Evolutionary conservation across 1,139 yeast genomes (phyloP), one percentile per base, ranked within the genome.

Genomic region (Geotrichum carabidarum): DNA sequence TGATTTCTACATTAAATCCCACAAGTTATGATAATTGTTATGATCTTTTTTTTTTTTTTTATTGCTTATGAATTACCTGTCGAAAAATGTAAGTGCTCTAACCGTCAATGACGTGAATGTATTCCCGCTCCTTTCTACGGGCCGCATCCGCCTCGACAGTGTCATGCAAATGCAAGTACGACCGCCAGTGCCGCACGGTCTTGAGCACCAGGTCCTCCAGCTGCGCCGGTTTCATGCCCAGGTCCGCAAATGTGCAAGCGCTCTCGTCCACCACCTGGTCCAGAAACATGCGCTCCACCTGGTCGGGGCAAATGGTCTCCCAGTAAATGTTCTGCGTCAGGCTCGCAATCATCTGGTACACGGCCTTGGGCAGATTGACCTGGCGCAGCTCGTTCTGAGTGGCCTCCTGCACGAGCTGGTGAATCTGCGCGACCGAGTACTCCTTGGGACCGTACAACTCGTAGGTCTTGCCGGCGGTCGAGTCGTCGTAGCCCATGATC

Each of bases 361-460:
- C 71, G 36, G 79, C 72, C 69, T 82, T 75, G 65, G 86, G 83
- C 60, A 82, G 71, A 68, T 81, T 71, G 64, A 78, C 67, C 61
- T 74, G 74, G 53, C 73, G 72, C 61, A 75, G 71, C 46, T 70
- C 70, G 58, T 68, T 71, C 63, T 68, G 70, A 18, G 78, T 83
- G 62, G 82, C 80, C 60, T 83, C 80, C 66, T 81, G 80, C 62
- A 87, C 78, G 81, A 85, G 75, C 65, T 81, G 83, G 71, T 90
- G 78, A 58, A 88, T 78, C 69, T 86, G 87, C 57, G 74, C 72
- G 65, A 79, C 78, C n/a, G 83, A 69, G 69, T 82, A 78, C 64
- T 78, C 76, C 68, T 86, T 86, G 22, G 83, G 79, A n/a, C 95
- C 95, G 66, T 74, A 77, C 61, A 88, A 78, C 72, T 88, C 96